phyloP scores from a whole-genome alignment of 1,284 basidiomycete genomes.

The Naganishia sp. region DNA sequence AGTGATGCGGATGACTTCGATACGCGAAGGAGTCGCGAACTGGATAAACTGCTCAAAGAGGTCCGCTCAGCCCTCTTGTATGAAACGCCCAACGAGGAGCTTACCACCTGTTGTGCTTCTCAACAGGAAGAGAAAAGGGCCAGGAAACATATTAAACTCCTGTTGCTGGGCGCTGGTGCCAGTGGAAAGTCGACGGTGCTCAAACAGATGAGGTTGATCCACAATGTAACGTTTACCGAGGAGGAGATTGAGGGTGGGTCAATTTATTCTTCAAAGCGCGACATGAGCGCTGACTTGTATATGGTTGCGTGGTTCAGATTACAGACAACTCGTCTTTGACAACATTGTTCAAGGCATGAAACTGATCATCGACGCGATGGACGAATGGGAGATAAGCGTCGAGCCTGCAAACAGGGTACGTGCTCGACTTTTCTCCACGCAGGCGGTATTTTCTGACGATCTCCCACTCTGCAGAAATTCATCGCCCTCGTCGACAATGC shows the following conservation, averaged over 20 bases:
- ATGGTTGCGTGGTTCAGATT: constrained; percentile 34
- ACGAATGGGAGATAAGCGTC: constrained; percentile 77
- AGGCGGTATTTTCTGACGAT: no score
- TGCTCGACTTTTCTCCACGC: neutral
- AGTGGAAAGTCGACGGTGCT: constrained; percentile 90
- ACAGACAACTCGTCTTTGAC: constrained; percentile 82
- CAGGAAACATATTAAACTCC: constrained; percentile 76
- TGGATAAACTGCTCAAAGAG: constrained; percentile 66
- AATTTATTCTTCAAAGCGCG: neutral
- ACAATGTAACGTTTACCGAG: constrained; percentile 44
- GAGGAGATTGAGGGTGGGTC: constrained; percentile 48
- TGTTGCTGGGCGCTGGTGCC: constrained; percentile 88
- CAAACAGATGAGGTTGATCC: constrained; percentile 53
- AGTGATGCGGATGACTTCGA: constrained; percentile 38
- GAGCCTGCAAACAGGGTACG: constrained; percentile 60
- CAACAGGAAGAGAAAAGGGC: constrained; percentile 56
- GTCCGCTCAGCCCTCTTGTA: constrained; percentile 51
- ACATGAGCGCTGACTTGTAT: neutral
- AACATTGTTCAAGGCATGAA: constrained; percentile 85
- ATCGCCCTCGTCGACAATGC: constrained; percentile 69
- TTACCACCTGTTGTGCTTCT: neutral
- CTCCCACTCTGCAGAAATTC: constrained; percentile 37
- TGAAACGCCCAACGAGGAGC: neutral
- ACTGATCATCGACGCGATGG: constrained; percentile 81
- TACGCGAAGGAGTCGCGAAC: constrained; percentile 57